Evolutionary conservation across 352 stramenopile species (phyloP), one percentile per base, ranked within the genome.

Genomic region (Pythium phragmitis): DNA sequence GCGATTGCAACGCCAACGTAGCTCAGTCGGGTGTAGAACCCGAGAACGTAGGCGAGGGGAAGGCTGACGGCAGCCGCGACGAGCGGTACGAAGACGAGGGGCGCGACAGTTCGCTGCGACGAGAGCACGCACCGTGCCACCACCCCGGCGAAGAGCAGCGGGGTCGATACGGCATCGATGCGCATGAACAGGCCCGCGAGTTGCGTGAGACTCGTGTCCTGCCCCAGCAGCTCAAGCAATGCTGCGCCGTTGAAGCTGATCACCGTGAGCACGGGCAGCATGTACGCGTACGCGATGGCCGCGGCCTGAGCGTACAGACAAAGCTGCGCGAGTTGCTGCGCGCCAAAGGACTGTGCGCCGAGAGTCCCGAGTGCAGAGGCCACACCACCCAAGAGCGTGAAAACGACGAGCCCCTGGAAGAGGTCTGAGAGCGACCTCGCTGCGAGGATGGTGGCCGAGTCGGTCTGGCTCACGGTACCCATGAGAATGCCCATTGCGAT

Each of bases 221-320:
- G 75, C 1, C 75, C 75, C 9, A 87, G 57, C 8, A 59, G 14
- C 1, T 48, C 42, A 9, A 85, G 47, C 12, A 82, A 67, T 7
- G 65, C 2, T 3, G 48, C 39, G 5, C 70, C 70, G 41, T 68
- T 75, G 13, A 80, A 45, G 7, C 37, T 28, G 0, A 79, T 39
- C 7, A 68, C 1, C 4, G 49, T 9, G 1, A 56, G 17, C 19
- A 73, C 59, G 2, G 70, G 65, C 4, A 73, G 12, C 17, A 33
- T 59, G 39, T 68, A 59, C 17, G 50, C 36, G 34, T 62, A 67
- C 4, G 69, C 33, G 16, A 83, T 1, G 4, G 80, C 21, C 1
- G 67, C 76, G 0, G 78, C 72, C 51, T 87, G 78, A 0, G 57
- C 66, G 33, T 74, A 80, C 7, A 85, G 26, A 43, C 78, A 81